Evolutionary conservation across 768 basidiomycete genomes (phyloP).

Genomic region (Lactarius sanguifluus): DNA sequence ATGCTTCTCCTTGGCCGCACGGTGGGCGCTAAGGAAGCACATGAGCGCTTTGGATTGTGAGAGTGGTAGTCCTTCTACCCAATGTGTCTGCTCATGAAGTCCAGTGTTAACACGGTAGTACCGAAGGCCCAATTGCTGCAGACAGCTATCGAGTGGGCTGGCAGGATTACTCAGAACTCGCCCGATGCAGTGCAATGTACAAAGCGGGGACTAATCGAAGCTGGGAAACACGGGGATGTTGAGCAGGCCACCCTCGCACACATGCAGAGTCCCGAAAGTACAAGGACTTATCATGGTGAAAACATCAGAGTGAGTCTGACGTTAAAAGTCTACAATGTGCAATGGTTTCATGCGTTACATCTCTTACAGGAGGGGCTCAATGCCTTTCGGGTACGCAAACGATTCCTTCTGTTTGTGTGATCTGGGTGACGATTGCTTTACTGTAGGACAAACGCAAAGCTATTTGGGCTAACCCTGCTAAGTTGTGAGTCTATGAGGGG

Average conservation of each 20-base stretch:
- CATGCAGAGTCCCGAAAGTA: slow-evolving; percentile 47
- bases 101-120: slow-evolving; percentile 72
- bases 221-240: slow-evolving; percentile 49
- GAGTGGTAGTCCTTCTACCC: slow-evolving; percentile 24
- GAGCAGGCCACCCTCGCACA: slow-evolving; percentile 52
- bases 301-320: slow-evolving; percentile 63
- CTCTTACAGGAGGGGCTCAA: slow-evolving; percentile 59
- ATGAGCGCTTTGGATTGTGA: slow-evolving; percentile 73
- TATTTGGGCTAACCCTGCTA: slow-evolving; percentile 56
- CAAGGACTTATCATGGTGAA: slow-evolving; percentile 53
- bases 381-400: slow-evolving; percentile 62
- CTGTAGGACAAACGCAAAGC: slow-evolving; percentile 47
- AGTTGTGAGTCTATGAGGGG: slow-evolving; percentile 39
- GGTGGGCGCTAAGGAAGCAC: slow-evolving; percentile 67
- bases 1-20: slow-evolving; percentile 70
- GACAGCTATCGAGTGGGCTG: slow-evolving; percentile 62
- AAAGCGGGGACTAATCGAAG: slow-evolving; percentile 64
- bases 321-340: slow-evolving; percentile 2
- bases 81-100: slow-evolving; percentile 11
- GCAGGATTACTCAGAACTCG: slow-evolving; percentile 59
- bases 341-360: neutral
- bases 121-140: slow-evolving; percentile 53
- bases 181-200: slow-evolving; percentile 80
- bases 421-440: neutral
- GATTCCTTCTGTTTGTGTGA: neutral